Conservation (phyloP, 305 asterid species). For the Solanum hybrid region DNA sequence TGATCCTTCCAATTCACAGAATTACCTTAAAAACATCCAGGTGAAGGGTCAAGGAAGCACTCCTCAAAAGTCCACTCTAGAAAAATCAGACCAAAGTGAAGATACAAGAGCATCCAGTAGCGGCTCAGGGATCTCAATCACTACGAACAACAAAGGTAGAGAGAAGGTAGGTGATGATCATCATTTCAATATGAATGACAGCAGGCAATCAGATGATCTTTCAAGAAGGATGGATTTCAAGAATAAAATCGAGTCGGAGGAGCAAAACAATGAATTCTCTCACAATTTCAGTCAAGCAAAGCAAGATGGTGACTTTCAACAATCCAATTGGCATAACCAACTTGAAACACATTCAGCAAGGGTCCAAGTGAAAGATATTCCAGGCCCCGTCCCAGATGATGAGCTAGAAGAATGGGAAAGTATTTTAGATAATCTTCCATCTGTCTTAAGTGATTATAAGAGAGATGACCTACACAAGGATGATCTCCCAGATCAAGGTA, state of each 20-base stretch:
- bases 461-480: constrained; percentile 7
- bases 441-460: neutral
- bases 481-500: constrained; percentile 24
- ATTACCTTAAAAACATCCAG: neutral
- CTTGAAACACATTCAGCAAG: neutral
- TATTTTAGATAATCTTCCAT: constrained; percentile 3
- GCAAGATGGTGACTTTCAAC: neutral
- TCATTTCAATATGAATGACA: neutral
- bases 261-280: neutral
- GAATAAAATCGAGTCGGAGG: neutral
- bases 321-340: neutral
- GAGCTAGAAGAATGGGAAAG: constrained; percentile 6
- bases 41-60: neutral
- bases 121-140: neutral
- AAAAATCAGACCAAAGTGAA: neutral
- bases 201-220: neutral
- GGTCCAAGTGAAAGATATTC: neutral
- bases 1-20: neutral
- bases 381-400: neutral
- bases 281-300: neutral
- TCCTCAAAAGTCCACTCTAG: constrained; percentile 5
- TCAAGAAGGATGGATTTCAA: neutral
- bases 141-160: neutral
- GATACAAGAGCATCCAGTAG: neutral
- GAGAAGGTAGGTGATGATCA: neutral